Conservation (phyloP, 2,329 filamentous ascomycete species). For the Beauveria sp. region DNA sequence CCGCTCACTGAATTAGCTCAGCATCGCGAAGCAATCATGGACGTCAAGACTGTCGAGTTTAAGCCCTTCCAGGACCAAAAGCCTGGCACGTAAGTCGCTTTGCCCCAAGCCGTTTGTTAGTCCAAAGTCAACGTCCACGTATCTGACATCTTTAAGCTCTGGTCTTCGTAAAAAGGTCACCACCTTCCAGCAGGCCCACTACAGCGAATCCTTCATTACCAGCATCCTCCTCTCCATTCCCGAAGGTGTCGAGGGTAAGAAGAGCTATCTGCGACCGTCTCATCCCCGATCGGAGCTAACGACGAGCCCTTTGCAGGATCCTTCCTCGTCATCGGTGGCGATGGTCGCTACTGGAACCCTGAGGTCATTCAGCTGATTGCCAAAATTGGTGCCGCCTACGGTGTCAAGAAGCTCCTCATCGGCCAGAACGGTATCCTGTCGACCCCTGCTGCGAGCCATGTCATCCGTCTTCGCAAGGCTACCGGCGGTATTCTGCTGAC, state of each 20-base stretch:
- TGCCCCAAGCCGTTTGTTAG: neutral
- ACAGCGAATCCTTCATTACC: constrained; percentile 91
- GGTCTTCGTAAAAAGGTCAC: constrained; percentile 98
- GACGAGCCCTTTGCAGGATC: constrained; percentile 37
- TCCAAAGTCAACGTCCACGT: neutral
- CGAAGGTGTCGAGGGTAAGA: constrained; percentile 72
- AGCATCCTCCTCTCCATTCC: constrained; percentile 95
- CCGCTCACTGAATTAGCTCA: constrained; percentile 4
- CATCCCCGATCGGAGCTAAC: constrained; percentile 12
- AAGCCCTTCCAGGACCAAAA: constrained; percentile 93
- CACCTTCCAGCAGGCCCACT: constrained; percentile 90
- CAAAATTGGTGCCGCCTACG: constrained; percentile 93
- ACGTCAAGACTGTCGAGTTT: constrained; percentile 68
- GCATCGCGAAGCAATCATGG: constrained; percentile 46
- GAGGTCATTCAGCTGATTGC: constrained; percentile 95
- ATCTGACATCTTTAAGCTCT: constrained; percentile 50
- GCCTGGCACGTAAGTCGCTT: constrained; percentile 82
- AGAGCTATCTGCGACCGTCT: neutral
- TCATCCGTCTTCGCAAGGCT: constrained; percentile 90
- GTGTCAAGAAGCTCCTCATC: constrained; percentile 97
- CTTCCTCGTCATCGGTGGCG: constrained; percentile 92
- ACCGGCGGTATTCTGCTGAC: constrained; percentile 96
- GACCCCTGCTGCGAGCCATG: constrained; percentile 89
- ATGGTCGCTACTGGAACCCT: constrained; percentile 95
- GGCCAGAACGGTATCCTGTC: constrained; percentile 95